These are phyloP conservation scores for Circinella minor DNA, from an alignment of 371 early-diverging fungal genomes.

Conservation along the genomic window DNA sequence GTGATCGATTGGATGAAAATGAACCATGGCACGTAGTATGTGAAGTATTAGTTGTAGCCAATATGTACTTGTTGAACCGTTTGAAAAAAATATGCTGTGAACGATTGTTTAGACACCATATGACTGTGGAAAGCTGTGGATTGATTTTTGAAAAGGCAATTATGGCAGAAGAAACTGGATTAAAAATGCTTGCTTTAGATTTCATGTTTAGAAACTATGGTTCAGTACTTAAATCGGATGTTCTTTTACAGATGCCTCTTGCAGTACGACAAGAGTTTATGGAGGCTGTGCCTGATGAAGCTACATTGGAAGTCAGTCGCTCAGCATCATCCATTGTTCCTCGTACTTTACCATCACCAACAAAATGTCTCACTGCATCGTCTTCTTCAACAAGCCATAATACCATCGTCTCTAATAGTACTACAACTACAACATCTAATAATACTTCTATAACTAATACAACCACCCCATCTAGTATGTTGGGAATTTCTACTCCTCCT, in stretches of 20 bases:
- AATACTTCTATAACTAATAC: neutral
- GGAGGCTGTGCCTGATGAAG: slow-evolving; percentile 50
- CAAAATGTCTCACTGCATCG: neutral
- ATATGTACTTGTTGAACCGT: slow-evolving; percentile 65
- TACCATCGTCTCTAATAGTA: neutral
- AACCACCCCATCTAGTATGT: neutral
- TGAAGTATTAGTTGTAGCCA: slow-evolving; percentile 65
- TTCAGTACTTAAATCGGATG: slow-evolving; percentile 56
- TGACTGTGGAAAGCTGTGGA: slow-evolving; percentile 56
- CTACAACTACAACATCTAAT: neutral
- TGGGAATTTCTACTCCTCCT: slow-evolving; percentile 1
- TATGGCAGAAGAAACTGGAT: slow-evolving; percentile 56
- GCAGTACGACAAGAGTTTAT: slow-evolving; percentile 41
- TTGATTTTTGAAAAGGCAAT: slow-evolving; percentile 65
- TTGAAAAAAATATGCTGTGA: slow-evolving; percentile 66
- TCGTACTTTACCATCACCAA: neutral
- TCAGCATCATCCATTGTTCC: slow-evolving; percentile 6
- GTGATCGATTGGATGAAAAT: slow-evolving; percentile 58
- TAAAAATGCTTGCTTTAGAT: slow-evolving; percentile 56
- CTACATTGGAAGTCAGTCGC: slow-evolving; percentile 39
- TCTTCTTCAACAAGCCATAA: neutral
- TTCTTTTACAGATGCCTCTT: slow-evolving; percentile 49
- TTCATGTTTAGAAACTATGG: slow-evolving; percentile 63
- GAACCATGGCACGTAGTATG: slow-evolving; percentile 53
- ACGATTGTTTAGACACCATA: slow-evolving; percentile 51